Conservation (phyloP, 306 rosid genomes). For the Arachis stenosperma region DNA sequence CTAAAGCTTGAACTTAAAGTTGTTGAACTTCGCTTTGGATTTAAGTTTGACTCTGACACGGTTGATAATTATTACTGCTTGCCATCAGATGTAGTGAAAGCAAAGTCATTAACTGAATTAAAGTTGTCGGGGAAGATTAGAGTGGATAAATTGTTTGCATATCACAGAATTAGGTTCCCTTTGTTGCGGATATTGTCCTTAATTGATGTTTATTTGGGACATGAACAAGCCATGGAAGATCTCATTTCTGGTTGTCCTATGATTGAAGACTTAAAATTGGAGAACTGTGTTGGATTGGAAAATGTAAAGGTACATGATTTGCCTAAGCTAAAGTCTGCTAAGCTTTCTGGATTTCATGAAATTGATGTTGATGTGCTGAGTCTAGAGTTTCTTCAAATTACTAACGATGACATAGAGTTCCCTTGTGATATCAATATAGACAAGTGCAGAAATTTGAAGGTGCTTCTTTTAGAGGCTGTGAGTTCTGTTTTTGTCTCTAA, state of each 20-base stretch:
- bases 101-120: constrained; percentile 20
- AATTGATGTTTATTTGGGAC: not conserved
- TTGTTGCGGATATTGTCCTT: not conserved
- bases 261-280: not conserved
- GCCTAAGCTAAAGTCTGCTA: not conserved
- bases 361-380: not conserved
- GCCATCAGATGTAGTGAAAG: constrained; percentile 2
- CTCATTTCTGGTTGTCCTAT: constrained; percentile 14
- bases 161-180: not conserved
- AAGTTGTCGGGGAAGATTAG: not conserved
- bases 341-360: not conserved
- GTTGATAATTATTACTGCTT: not conserved
- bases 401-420: not conserved
- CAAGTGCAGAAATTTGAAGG: not conserved
- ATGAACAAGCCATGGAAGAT: not conserved
- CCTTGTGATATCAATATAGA: not conserved
- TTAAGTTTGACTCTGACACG: too few species aligned
- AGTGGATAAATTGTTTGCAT: not conserved
- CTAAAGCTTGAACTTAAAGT: not conserved
- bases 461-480: not conserved
- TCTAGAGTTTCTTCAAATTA: not conserved
- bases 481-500: not conserved
- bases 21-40: not conserved
- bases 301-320: not conserved
- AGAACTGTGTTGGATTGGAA: not conserved